Evolutionary conservation across 805 yeast genomes (phyloP), one percentile per base, ranked within the genome.

Genomic region (Wickerhamiella slavikovae): DNA sequence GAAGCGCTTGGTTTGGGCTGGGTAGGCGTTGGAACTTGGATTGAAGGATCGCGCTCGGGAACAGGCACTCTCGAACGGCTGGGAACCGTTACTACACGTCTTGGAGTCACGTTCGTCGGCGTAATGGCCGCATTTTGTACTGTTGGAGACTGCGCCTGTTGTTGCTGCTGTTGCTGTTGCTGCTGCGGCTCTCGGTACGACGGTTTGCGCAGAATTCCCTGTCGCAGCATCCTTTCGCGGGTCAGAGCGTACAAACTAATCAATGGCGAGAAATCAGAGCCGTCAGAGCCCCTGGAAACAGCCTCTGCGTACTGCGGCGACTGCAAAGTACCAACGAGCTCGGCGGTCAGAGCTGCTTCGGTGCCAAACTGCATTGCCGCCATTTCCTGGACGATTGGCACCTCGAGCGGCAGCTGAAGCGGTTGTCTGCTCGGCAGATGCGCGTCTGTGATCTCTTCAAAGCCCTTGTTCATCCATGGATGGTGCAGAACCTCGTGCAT

Each of bases 391-490:
- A 85, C 56, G 8, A 83, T 78, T 1, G 56, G 62, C 0, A 59
- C 60, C 42, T 78, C 73, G 30, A 79, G 55, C 0, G 91, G 92
- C 30, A 64, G 54, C 12, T 59, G 56, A 41, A 89, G 53, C 2
- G 98, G 98, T 3, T 57, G 51, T 40, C 99, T 62, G 28, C 61
- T 63, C 0, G 96, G 94, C 23, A 89, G 52, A 46, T 71, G 74
- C 25, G 70, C 68, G 8, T 70, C 62, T 1, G 77, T 72, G 0
- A 72, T 65, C 21, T 65, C 65, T 32, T 80, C 93, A 46, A 66
- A 82, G 21, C 94, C 94, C 47, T 71, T 71, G 32, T 62, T 63
- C 85, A 89, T 79, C 98, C 98, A 89, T 1, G 93, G 93, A 44
- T 89, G 96, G 33, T 64, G 62, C 40, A 77, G 61, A 5, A 89